Base-by-base conservation (phyloP, 2,329 filamentous ascomycete genomes). In the Colletotrichum acutatum region DNA sequence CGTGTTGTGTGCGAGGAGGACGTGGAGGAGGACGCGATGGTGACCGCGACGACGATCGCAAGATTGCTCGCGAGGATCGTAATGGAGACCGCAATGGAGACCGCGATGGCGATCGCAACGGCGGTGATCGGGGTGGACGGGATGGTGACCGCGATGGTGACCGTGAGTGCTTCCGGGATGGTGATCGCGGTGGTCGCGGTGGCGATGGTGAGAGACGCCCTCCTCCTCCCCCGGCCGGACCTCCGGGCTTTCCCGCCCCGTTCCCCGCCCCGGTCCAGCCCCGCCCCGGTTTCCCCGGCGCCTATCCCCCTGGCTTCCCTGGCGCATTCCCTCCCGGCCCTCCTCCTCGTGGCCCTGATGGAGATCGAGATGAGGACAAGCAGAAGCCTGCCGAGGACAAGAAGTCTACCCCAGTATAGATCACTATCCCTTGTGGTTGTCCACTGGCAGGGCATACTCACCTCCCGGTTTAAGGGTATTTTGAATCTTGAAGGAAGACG, bases 261-360 rank as follows among this genome's bases (percentile, higher is more conserved):
- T 68, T 69, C 70, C 70, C 59, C 42, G 42, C 54, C 24, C 70
- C 66, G n/a, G n/a, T 66, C 7, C 69, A 62, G 52, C 57, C 56
- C 32, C 49, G 30, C 11, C 68, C 68, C 46, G 64, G 64, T 19
- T 71, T 71, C 28, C 65, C 57, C 30, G 68, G 49, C 8, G 59
- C 24, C 5, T 62, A 62, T 12, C 68, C 61, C 11, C 60, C 67
- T 12, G 61, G 37, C 19, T 59, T 46, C 32, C 63, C 63, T 19
- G 58, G 34, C 24, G 58, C 58, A 4, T 19, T n/a, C 37, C 52
- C 62, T 5, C 14, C 42, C 5, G 32, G 22, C 24, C 22, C 12
- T n/a, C 22, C 12, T n/a, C 59, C 60, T 28, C 66, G 24, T 19
- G 59, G 54, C 46, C 53, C 68, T 8, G 63, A 62, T 12, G 60